Percentiles rank a stretch among this genome's conserved stretches.
These are phyloP conservation scores for Olyra latifolia DNA, from an alignment of 176 grass and related monocot species.

Conservation along the genomic window DNA sequence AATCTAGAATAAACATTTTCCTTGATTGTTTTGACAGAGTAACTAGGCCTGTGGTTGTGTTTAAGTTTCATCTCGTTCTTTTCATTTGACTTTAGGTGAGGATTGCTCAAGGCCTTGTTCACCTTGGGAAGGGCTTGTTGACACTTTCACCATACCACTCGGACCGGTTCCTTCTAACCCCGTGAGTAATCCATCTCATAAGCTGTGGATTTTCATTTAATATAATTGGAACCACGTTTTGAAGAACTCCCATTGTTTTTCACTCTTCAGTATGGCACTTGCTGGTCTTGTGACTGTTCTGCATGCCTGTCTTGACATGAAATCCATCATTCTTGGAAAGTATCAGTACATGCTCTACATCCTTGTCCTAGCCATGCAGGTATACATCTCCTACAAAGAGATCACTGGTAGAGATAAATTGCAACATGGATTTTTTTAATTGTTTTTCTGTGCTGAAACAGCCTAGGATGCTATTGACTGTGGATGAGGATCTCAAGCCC, in stretches of 20 bases:
- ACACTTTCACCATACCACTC: conserved; percentile 79
- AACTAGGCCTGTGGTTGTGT: background rate
- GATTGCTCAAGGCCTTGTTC: conserved; percentile 77
- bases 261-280: conserved; percentile 54
- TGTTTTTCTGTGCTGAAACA: conserved; percentile 29
- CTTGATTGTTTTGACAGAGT: background rate
- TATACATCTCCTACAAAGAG: background rate
- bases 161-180: conserved; percentile 66
- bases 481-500: conserved; percentile 69
- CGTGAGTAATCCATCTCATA: conserved; percentile 42
- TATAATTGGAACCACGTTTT: background rate
- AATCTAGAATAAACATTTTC: background rate
- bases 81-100: conserved; percentile 53
- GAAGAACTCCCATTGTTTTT: background rate
- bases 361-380: conserved; percentile 79
- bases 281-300: conserved; percentile 67
- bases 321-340: conserved; percentile 64
- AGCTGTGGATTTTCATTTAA: background rate
- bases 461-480: conserved; percentile 79
- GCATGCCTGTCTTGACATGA: conserved; percentile 74
- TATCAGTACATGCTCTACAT: conserved; percentile 80
- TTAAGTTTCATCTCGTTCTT: conserved; percentile 21
- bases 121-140: conserved; percentile 71
- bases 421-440: conserved; percentile 2
- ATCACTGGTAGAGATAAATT: background rate